Evolutionary conservation across 495 filamentous ascomycete species (phyloP), one percentile per base, ranked within the genome.

Genomic region (Melanomma pulvis-pyrius): DNA sequence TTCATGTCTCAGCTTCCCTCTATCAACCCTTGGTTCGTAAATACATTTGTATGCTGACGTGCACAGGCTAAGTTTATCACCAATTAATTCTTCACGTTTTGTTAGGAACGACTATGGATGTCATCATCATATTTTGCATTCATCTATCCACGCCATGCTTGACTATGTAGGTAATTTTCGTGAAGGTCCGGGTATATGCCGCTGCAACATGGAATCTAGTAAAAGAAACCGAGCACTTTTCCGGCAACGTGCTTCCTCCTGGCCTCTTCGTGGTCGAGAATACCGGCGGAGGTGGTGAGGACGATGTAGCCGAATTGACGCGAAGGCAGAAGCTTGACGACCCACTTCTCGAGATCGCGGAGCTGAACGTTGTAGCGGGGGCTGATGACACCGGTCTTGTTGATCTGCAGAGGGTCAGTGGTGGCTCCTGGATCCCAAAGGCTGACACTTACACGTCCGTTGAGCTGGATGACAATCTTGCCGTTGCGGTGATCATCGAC

Each of bases 241-340:
- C 93, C 93, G 73, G 92, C 86, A 77, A 93, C 91, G 83, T 98
- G 94, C 86, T 97, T 97, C 80, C 94, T 85, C 77, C 94, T 86
- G 65, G 94, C 94, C 87, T 98, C 94, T 84, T 98, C 94, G 81
- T 98, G 94, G 84, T 98, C 94, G 93, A 98, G 98, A 79, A 98
- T 98, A 78, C 94, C 96, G 62, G 94, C 91, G 59, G 92, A 96
- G 81, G 94, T 98, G 77, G 94, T 98, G 76, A 98, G 88, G 81
- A 98, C 92, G 77, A 98, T 92, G 84, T 89, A 97, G 74, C 94
- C 94, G 86, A 98, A 98, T 82, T 98, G 94, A 96, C 94, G 94
- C 63, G 94, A 92, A 65, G 94, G 94, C 47, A 98, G 85, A 70
- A 98, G 90, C 88, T 96, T 96, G 77, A 93, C 90, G 76, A 97